Evolutionary conservation across 176 grass and related monocot genomes (phyloP), one percentile per base, ranked within the genome.

Genomic region (Sorghum bicolor): DNA sequence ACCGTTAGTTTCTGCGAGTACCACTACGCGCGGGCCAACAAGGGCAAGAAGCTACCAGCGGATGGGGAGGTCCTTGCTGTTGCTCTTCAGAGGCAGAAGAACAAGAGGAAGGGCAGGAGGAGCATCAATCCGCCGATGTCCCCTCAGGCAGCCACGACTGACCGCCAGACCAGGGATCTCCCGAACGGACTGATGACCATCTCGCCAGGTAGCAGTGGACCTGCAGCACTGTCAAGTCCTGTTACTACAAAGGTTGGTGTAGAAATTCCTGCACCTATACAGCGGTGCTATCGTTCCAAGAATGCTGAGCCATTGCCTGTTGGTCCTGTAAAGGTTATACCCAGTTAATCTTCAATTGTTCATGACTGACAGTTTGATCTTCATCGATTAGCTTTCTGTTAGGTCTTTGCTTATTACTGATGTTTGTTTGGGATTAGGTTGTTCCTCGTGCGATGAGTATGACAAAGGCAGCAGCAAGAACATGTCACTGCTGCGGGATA

Each of bases 151-250:
- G 71, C 69, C 67, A 80, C 75, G 34, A 79, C 44, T 60, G 86
- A 94, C 61, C 47, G 25, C 8, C 70, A 85, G 74, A 93, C 91
- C 11, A 93, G 88, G 78, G 91, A 88, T 78, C 97, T 99, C 47
- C 97, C 97, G 0, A 99, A 99, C 41, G 97, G 97, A 44, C 83
- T 99, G 80, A 99, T 99, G 97, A 96, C 91, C 63, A 99, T 99
- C 87, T 92, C 97, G 14, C 72, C 91, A 3, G 74, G 88, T 73
- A 80, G 86, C 82, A 62, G 87, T n/a, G 87, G 76, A 61, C 75
- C 72, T 24, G 67, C 38, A 70, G 76, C 70, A 24, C 17, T 30
- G 24, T 77, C 71, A 16, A 38, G 77, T 0, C 91, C 77, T 32
- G 75, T 84, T 24, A 71, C 50, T 29, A 76, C 79, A 31, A 99